A percentile compares a stretch with the other conserved stretches of the same genome.
Conservation (phyloP, 1,284 basidiomycete species). For the Boletus smithii region DNA sequence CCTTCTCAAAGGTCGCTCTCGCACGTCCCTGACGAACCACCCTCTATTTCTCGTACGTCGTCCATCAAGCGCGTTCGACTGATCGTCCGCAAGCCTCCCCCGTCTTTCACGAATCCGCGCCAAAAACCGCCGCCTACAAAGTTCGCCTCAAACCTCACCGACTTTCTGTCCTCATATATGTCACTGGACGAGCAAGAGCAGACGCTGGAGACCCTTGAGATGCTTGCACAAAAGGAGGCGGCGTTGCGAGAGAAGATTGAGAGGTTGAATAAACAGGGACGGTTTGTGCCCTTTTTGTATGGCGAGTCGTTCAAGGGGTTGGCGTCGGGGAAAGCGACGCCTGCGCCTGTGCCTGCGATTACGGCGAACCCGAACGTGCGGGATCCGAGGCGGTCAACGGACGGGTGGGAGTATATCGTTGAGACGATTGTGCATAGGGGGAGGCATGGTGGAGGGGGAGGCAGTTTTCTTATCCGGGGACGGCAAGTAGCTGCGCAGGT, state of each 20-base stretch:
- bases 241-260: slow-evolving; percentile 52
- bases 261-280: slow-evolving; percentile 40
- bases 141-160: slow-evolving; percentile 51
- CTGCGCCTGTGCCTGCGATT: slow-evolving; percentile 7
- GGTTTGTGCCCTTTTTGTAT: slow-evolving; percentile 29
- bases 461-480: slow-evolving; percentile 39
- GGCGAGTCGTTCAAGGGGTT: slow-evolving; percentile 23
- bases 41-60: slow-evolving; percentile 15
- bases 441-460: slow-evolving; percentile 35
- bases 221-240: slow-evolving; percentile 49
- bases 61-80: slow-evolving; percentile 61
- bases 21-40: not conserved
- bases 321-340: slow-evolving; percentile 8
- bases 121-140: slow-evolving; percentile 59
- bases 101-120: slow-evolving; percentile 59
- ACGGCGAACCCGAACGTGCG: slow-evolving; percentile 17
- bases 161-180: slow-evolving; percentile 61
- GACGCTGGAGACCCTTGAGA: slow-evolving; percentile 41
- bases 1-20: not conserved
- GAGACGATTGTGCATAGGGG: slow-evolving; percentile 40
- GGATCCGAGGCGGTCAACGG: slow-evolving; percentile 38
- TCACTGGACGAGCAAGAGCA: slow-evolving; percentile 50
- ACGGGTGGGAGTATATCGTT: slow-evolving; percentile 57
- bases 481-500: slow-evolving; percentile 54
- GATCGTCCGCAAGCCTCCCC: slow-evolving; percentile 61